Base-by-base conservation (phyloP, 768 basidiomycete species). In the Tricholomella constricta region DNA sequence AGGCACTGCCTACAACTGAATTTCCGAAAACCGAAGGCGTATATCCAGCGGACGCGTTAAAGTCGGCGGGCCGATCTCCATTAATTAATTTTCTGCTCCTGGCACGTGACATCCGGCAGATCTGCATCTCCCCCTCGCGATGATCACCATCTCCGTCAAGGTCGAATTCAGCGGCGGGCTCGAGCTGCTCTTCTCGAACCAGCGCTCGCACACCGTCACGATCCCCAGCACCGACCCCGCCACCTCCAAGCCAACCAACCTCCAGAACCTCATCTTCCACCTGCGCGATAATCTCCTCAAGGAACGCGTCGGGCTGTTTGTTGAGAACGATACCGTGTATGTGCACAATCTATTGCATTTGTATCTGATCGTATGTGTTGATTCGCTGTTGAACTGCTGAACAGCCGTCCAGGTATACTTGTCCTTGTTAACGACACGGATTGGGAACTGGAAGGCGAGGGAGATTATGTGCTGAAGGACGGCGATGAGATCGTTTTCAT, bases 401-500 rank as follows among this genome's bases (percentile, higher is more conserved):
- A n/a, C n/a, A 44, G 97, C 34, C 94, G 97, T 8, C 97, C 97
- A 0, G 97, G 97, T 0, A 97, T 99, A 32, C 77, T 99, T 3
- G 96, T 98, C 3, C 77, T 99, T n/a, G 84, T 99, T 48, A 98
- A 98, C 64, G 91, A 96, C 62, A 91, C 91, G 1, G 96, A 98
- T 62, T 98, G 96, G 96, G 95, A 98, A 69, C 77, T 98, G 6
- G 96, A 98, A 67, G 94, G 93, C 29, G 96, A 98, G 68, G 86
- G 91, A 19, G 86, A 89, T 6, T 97, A 96, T 66, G 75, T 72
- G 56, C 72, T 98, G 52, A 73, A 88, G 66, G 74, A 85, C 27
- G 78, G 82, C 0, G 97, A 99, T 66, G 91, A 95, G 72, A 81
- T 98, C 56, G 92, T 98, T 14, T 96, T 99, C 69, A 98, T 99